phyloP scores from a whole-genome alignment of 2,329 filamentous ascomycete species.

The Phyllosticta capitalensis region DNA sequence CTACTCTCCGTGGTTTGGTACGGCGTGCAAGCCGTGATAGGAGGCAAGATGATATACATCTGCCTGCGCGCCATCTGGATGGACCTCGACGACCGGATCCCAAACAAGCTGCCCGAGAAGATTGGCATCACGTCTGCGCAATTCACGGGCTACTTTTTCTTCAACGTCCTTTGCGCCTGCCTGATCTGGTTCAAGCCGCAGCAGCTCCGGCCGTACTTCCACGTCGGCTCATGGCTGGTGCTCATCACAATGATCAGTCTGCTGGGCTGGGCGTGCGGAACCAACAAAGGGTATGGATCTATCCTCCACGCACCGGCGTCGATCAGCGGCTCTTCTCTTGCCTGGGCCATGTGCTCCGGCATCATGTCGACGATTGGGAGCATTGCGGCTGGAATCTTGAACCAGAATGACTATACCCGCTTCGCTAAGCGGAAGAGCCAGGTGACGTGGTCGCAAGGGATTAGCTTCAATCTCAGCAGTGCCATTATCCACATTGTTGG shows the following conservation, averaged over 20 bases:
- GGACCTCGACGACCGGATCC: slow-evolving; percentile 17
- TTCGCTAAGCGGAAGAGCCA: slow-evolving; percentile 27
- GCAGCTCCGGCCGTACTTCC: slow-evolving; percentile 26
- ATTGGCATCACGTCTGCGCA: slow-evolving; percentile 27
- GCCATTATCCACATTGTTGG: slow-evolving; percentile 30
- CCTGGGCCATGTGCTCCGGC: slow-evolving; percentile 33
- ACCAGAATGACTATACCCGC: slow-evolving; percentile 31
- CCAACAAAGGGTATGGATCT: slow-evolving; percentile 20
- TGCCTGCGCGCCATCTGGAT: slow-evolving; percentile 26
- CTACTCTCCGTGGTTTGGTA: slow-evolving; percentile 31
- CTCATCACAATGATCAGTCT: slow-evolving; percentile 23
- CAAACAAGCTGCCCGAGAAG: slow-evolving; percentile 25
- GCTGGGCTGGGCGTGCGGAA: slow-evolving; percentile 25
- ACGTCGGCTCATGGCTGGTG: slow-evolving; percentile 21
- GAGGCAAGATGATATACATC: slow-evolving; percentile 26
- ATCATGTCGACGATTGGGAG: slow-evolving; percentile 27
- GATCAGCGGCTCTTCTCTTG: slow-evolving; percentile 16
- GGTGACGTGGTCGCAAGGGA: slow-evolving; percentile 27
- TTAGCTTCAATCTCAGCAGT: slow-evolving; percentile 29
- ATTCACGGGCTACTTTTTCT: slow-evolving; percentile 30
- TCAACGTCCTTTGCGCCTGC: slow-evolving; percentile 28
- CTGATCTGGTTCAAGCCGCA: slow-evolving; percentile 35
- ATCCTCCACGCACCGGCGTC: slow-evolving; percentile 15
- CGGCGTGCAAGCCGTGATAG: slow-evolving; percentile 22
- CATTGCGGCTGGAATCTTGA: slow-evolving; percentile 9